These are phyloP conservation scores for Kodamaea neixiangensis DNA, from an alignment of 805 yeast species.

Conservation along the genomic window DNA sequence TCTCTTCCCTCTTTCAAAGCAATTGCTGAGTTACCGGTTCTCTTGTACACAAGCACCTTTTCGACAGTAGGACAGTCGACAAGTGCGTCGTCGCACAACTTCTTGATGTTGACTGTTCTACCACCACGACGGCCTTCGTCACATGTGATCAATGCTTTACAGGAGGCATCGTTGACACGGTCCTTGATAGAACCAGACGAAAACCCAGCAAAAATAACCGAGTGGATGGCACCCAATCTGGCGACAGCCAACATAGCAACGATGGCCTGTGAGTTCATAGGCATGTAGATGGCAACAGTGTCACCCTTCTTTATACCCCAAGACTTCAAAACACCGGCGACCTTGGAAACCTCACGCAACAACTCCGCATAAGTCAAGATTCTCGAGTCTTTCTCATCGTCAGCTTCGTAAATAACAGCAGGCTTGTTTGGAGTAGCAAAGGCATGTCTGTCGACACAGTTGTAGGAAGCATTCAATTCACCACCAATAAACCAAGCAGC, in stretches of 20 bases:
- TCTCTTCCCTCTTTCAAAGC: conserved; percentile 60
- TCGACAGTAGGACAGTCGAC: conserved; percentile 63
- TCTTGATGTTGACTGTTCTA: conserved; percentile 75
- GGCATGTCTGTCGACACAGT: conserved; percentile 84
- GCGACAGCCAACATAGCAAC: conserved; percentile 75
- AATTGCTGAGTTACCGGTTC: conserved; percentile 64
- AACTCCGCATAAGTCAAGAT: conserved; percentile 70
- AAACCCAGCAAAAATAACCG: conserved; percentile 86
- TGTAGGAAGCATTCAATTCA: conserved; percentile 75
- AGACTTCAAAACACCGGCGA: conserved; percentile 65
- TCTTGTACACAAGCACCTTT: conserved; percentile 69
- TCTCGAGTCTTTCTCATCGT: conserved; percentile 66
- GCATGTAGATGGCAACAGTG: conserved; percentile 82
- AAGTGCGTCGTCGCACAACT: conserved; percentile 80
- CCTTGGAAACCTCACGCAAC: conserved; percentile 66
- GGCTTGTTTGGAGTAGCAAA: conserved; percentile 66
- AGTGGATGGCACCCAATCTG: conserved; percentile 81
- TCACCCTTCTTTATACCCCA: conserved; percentile 80
- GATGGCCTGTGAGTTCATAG: conserved; percentile 83
- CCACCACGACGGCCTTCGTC: conserved; percentile 88
- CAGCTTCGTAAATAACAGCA: conserved; percentile 81
- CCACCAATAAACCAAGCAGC: conserved; percentile 81
- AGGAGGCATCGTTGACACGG: conserved; percentile 70
- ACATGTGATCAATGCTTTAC: conserved; percentile 72
- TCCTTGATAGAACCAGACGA: conserved; percentile 71